phyloP scores from a whole-genome alignment of 1,139 yeast genomes.

The Lodderomyces margitis region DNA sequence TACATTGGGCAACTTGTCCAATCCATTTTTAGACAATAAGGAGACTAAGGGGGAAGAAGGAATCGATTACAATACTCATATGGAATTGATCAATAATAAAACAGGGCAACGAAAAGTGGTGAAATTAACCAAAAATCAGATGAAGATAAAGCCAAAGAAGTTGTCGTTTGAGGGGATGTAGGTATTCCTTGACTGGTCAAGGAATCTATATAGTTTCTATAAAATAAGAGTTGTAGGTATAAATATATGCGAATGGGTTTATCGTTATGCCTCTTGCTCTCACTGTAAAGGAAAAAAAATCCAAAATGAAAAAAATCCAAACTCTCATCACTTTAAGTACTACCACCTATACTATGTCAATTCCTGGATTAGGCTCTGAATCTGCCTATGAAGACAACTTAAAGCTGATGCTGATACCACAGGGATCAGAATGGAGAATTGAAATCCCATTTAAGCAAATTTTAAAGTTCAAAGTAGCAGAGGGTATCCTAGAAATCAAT shows the following conservation, averaged over 20 bases:
- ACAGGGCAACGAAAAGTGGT: constrained; percentile 40
- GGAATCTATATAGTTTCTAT: neutral
- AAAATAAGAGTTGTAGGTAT: neutral
- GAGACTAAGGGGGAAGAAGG: neutral
- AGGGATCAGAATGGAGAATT: constrained; percentile 78
- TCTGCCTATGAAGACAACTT: constrained; percentile 6
- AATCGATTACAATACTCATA: constrained; percentile 35
- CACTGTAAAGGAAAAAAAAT: too few species aligned
- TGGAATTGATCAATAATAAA: constrained; percentile 36
- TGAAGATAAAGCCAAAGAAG: constrained; percentile 39
- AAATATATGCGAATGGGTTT: neutral
- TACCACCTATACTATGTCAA: constrained; percentile 14
- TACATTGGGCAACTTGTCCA: neutral
- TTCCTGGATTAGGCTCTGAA: constrained; percentile 25
- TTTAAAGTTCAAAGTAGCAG: constrained; percentile 52
- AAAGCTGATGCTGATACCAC: constrained; percentile 30
- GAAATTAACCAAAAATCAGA: constrained; percentile 33
- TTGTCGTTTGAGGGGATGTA: constrained; percentile 18
- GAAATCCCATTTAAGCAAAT: constrained; percentile 64
- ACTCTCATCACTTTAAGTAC: neutral
- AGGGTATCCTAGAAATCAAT: constrained; percentile 84
- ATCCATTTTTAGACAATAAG: neutral
- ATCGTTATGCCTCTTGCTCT: neutral
- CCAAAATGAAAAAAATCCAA: neutral
- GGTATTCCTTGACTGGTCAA: constrained; percentile 5